Evolutionary conservation across 148 eudicot genomes (phyloP).

Genomic region (Nepenthes gracilis): DNA sequence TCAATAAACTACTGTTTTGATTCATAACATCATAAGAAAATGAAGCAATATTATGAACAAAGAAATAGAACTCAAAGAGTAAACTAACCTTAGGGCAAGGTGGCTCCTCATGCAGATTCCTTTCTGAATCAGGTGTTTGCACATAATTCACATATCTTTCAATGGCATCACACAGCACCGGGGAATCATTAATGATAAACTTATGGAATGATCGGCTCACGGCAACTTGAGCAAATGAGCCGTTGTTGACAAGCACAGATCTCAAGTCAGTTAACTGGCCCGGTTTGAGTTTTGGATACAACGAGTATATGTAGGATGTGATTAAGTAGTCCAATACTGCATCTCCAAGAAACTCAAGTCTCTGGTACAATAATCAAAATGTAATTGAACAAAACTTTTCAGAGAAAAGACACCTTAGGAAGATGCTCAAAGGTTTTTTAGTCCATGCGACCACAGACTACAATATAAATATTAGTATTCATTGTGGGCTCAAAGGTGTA

Average conservation of each 20-base stretch:
- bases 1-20: no score
- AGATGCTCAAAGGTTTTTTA: background rate
- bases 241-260: constrained; percentile 66
- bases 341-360: constrained; percentile 97
- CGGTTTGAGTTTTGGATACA: constrained; percentile 71
- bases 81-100: constrained; percentile 72
- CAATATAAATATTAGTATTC: no score
- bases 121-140: constrained; percentile 16
- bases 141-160: constrained; percentile 37
- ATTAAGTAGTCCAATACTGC: constrained; percentile 90
- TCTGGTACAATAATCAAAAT: constrained; percentile 34
- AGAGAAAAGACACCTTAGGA: background rate
- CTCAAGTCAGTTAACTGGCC: constrained; percentile 96
- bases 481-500: no score
- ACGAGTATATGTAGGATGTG: constrained; percentile 79
- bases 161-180: constrained; percentile 36
- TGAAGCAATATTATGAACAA: no score
- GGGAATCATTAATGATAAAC: constrained; percentile 46
- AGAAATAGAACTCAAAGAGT: background rate
- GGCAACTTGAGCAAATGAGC: constrained; percentile 64
- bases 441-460: no score
- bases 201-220: constrained; percentile 42
- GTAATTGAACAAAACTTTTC: constrained; percentile 2
- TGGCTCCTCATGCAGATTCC: constrained; percentile 39
- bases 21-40: no score